phyloP scores from a whole-genome alignment of 352 stramenopile species.

The Globisporangium spinosum region DNA sequence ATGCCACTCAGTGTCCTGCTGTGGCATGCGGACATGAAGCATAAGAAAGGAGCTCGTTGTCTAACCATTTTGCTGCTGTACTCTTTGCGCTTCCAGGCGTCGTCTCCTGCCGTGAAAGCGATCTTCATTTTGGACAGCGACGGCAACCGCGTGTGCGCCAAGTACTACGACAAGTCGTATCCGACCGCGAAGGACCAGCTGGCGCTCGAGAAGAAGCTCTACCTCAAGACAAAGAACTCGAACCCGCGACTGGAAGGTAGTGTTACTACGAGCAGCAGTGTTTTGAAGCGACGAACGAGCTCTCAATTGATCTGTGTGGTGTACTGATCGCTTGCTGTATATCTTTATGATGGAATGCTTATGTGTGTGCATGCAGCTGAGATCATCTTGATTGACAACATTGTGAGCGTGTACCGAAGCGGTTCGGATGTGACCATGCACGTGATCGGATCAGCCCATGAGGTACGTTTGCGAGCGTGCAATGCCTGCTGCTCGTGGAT shows the following conservation, averaged over 20 bases:
- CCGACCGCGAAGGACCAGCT: constrained; percentile 83
- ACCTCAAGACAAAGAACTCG: constrained; percentile 88
- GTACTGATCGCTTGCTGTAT: not conserved
- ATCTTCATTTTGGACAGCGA: constrained; percentile 89
- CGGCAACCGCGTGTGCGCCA: constrained; percentile 86
- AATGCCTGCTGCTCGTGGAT: not conserved
- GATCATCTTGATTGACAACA: constrained; percentile 88
- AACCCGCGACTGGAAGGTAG: constrained; percentile 80
- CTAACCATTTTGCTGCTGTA: not conserved
- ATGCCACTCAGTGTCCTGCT: not conserved
- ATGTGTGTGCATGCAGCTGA: constrained; percentile 43
- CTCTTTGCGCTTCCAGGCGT: constrained; percentile 28
- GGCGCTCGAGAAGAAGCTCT: constrained; percentile 88
- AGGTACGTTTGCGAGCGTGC: constrained; percentile 36
- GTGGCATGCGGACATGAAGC: not conserved
- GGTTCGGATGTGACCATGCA: constrained; percentile 88
- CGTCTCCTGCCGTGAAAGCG: constrained; percentile 80
- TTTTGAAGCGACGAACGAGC: not conserved
- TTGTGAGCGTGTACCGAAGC: constrained; percentile 87
- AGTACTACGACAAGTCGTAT: constrained; percentile 91
- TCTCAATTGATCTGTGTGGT: not conserved
- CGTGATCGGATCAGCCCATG: constrained; percentile 74
- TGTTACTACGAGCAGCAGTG: not conserved
- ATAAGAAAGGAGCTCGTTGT: not conserved
- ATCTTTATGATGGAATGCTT: not conserved